Base-by-base conservation (phyloP, 208 protist species). In the Novymonas esmeraldas region DNA sequence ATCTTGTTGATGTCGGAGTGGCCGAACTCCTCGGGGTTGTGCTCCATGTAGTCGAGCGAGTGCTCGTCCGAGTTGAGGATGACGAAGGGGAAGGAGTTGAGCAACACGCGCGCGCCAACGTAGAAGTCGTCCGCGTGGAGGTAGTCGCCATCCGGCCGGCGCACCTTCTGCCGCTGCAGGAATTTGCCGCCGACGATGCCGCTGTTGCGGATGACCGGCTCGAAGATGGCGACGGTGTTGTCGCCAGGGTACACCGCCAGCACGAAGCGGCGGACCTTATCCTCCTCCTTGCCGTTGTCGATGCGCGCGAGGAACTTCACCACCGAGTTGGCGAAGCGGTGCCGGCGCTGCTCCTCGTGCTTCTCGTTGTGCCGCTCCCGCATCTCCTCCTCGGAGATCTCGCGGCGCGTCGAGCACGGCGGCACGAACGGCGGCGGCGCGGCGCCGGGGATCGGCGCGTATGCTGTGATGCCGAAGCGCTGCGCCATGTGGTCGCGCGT, bases 161-260 rank as follows among this genome's bases (percentile, higher is more conserved):
- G 85, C 18, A 97, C 82, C 33, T 80, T 75, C 61, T 90, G 80
- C 9, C 96, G 85, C 77, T 95, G 89, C 26, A 98, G 76, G 57
- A 98, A 98, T 79, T 96, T 97, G 36, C 96, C 96, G 16, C 95
- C 96, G 26, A 97, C 81, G 71, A 98, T 92, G 66, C 96, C 96
- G 55, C 90, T 97, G 86, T 98, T 98, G 38, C 95, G 90, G 46
- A 88, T 76, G 13, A 93, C 79, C 6, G 93, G 90, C 67, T 97
- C 93, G 64, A 89, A 97, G 55, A 97, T 97, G 48, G 87, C 73
- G 34, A 99, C 49, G 42, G 93, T 98, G 83, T 98, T 92, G 80
- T 99, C 96, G 2, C 88, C 87, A 6, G 93, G 84, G 79, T 92
- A 96, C n/a, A 95, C 90, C 10, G 81, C 73, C 14, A 98, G 61